A percentile compares a stretch with the other conserved stretches of the same genome.
Conservation (phyloP, 371 early-diverging fungal species). For the Mortierella sp. region DNA sequence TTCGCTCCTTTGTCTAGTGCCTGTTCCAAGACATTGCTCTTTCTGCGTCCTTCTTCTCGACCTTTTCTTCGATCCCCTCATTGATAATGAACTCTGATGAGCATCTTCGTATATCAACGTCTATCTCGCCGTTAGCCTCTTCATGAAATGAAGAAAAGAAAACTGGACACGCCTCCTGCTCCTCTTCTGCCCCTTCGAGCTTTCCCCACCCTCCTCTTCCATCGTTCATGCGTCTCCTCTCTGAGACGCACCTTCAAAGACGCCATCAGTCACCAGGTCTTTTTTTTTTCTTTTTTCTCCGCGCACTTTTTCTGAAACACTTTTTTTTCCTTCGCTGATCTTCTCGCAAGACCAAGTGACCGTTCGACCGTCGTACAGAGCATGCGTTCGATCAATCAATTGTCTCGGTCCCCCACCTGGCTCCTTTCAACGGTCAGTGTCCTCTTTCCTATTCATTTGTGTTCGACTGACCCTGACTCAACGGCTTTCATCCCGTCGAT, state of each 20-base stretch:
- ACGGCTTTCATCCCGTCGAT: neutral
- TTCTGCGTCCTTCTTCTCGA: neutral
- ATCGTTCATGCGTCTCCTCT: neutral
- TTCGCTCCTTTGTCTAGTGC: neutral
- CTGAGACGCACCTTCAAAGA: neutral
- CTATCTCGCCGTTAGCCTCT: neutral
- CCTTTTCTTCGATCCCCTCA: no score
- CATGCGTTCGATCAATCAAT: neutral
- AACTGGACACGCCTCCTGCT: no score
- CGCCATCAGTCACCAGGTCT: neutral
- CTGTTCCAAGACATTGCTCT: neutral
- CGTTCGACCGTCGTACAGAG: neutral
- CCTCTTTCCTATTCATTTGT: neutral
- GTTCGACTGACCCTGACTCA: slow-evolving; percentile 12
- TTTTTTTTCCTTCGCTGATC: slow-evolving; percentile 9
- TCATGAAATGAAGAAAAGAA: neutral
- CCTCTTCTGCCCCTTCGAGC: no score
- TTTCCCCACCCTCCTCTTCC: no score
- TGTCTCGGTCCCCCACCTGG: neutral
- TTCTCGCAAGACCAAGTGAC: neutral
- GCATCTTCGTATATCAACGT: no score
- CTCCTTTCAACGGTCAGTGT: neutral
- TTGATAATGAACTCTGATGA: no score
- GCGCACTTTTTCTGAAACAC: neutral
- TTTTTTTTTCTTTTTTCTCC: neutral